A percentile compares a stretch with the other conserved stretches of the same genome.
Evolutionary conservation across 352 stramenopile genomes (phyloP).

Genomic region (Phytophthora crassamura): DNA sequence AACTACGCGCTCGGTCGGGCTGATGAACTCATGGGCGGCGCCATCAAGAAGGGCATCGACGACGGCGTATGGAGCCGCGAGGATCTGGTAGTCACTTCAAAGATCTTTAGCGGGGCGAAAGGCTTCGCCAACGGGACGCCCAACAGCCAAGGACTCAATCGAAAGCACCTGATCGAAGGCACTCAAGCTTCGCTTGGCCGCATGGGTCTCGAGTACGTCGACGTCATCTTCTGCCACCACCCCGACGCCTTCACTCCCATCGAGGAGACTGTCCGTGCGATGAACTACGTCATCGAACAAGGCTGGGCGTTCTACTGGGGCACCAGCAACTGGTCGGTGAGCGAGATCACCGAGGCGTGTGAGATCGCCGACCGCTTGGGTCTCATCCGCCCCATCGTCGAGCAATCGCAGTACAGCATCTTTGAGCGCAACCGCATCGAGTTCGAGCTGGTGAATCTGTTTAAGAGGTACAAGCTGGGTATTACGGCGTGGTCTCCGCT

Average conservation of each 20-base stretch:
- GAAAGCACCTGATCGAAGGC: slow-evolving; percentile 15
- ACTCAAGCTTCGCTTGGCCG: slow-evolving; percentile 35
- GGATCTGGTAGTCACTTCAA: neutral
- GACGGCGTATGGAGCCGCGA: neutral
- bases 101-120: neutral
- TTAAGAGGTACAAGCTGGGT: neutral
- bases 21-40: neutral
- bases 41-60: neutral
- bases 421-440: neutral
- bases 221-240: slow-evolving; percentile 34
- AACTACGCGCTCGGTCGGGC: neutral
- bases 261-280: neutral
- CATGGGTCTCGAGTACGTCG: slow-evolving; percentile 39
- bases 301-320: slow-evolving; percentile 4
- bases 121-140: neutral
- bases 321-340: slow-evolving; percentile 3
- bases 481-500: slow-evolving; percentile 3
- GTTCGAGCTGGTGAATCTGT: neutral
- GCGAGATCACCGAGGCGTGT: slow-evolving; percentile 49
- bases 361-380: slow-evolving; percentile 24
- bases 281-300: slow-evolving; percentile 1
- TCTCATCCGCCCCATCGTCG: slow-evolving; percentile 22
- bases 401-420: slow-evolving; percentile 6
- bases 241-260: neutral
- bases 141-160: neutral